phyloP scores from a whole-genome alignment of 2,329 filamentous ascomycete genomes.

The Hypoxylon sp. region DNA sequence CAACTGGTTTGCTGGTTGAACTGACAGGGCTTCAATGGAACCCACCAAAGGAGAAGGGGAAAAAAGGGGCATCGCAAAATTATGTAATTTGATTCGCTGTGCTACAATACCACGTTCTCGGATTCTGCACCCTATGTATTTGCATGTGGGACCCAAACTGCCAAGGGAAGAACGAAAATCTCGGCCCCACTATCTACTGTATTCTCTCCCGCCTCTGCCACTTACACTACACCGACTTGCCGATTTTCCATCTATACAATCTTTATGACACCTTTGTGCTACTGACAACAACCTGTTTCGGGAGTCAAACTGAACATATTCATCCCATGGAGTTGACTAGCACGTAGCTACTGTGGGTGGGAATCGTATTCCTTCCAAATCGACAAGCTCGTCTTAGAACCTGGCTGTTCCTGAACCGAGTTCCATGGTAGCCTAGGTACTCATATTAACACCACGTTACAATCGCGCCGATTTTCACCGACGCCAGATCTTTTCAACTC shows the following conservation, averaged over 20 bases:
- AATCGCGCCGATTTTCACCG: slow-evolving; percentile 17
- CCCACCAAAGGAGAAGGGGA: slow-evolving; percentile 19
- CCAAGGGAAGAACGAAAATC: slow-evolving; percentile 21
- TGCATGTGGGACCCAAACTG: slow-evolving; percentile 26
- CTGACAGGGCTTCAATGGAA: slow-evolving; percentile 21
- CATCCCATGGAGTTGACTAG: slow-evolving; percentile 34
- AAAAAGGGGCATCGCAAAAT: slow-evolving; percentile 24
- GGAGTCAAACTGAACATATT: slow-evolving; percentile 8
- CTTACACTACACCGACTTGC: slow-evolving; percentile 28
- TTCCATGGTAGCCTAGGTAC: slow-evolving; percentile 16
- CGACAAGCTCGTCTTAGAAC: slow-evolving; percentile 1
- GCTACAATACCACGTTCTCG: slow-evolving; percentile 33
- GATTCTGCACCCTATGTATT: slow-evolving; percentile 40
- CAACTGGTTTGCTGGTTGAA: slow-evolving; percentile 1
- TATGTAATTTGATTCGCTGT: slow-evolving; percentile 30
- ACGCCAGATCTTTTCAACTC: slow-evolving; percentile 10
- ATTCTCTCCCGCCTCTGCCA: slow-evolving; percentile 14
- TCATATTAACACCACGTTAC: slow-evolving; percentile 21
- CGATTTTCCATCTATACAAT: slow-evolving; percentile 12
- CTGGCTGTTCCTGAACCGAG: slow-evolving; percentile 7
- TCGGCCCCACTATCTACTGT: slow-evolving; percentile 25
- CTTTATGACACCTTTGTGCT: slow-evolving; percentile 32
- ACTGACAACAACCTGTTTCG: slow-evolving; percentile 4
- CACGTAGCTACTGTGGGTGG: slow-evolving; percentile 24
- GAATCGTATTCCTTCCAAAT: slow-evolving; percentile 23